Conservation (phyloP, 2,329 filamentous ascomycete species). For the Pseudocercospora pini-densiflorae region DNA sequence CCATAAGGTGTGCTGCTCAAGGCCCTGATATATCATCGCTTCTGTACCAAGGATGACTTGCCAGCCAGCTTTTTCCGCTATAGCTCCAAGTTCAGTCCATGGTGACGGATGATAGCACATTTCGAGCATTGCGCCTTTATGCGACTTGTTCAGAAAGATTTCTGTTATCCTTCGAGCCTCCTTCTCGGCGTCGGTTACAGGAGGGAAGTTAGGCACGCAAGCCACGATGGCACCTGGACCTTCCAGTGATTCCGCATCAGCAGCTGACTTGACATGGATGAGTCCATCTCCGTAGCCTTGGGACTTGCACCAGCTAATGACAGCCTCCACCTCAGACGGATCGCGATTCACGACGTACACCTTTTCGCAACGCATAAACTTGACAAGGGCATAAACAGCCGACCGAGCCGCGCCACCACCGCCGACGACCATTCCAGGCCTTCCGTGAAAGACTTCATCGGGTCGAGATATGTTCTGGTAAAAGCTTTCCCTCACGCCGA, state of each 20-base stretch:
- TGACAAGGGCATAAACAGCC: slow-evolving; percentile 74
- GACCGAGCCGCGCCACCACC: slow-evolving; percentile 79
- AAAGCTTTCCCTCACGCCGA: slow-evolving; percentile 77
- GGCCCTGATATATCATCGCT: slow-evolving; percentile 75
- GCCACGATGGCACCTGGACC: slow-evolving; percentile 70
- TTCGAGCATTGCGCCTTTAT: slow-evolving; percentile 73
- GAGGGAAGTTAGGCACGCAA: slow-evolving; percentile 78
- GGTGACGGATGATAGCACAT: slow-evolving; percentile 83
- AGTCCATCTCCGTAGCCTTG: slow-evolving; percentile 65
- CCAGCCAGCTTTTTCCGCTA: slow-evolving; percentile 69
- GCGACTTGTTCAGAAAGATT: slow-evolving; percentile 52
- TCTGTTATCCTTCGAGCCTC: slow-evolving; percentile 62
- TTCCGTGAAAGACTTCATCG: slow-evolving; percentile 56
- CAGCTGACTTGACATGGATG: slow-evolving; percentile 63
- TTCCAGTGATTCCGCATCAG: slow-evolving; percentile 63
- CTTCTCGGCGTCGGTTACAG: slow-evolving; percentile 66
- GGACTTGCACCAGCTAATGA: slow-evolving; percentile 66
- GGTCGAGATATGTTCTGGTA: slow-evolving; percentile 50
- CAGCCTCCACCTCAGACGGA: slow-evolving; percentile 65
- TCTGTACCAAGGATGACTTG: slow-evolving; percentile 76
- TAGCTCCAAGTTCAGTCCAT: slow-evolving; percentile 66
- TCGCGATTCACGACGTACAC: slow-evolving; percentile 83
- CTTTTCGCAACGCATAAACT: slow-evolving; percentile 67
- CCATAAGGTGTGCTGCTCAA: slow-evolving; percentile 68
- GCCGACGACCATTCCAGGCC: slow-evolving; percentile 74